Percentiles rank a stretch among this genome's conserved stretches.
These are phyloP conservation scores for Boletus eberwhitei DNA, from an alignment of 768 basidiomycete species.

Conservation along the genomic window DNA sequence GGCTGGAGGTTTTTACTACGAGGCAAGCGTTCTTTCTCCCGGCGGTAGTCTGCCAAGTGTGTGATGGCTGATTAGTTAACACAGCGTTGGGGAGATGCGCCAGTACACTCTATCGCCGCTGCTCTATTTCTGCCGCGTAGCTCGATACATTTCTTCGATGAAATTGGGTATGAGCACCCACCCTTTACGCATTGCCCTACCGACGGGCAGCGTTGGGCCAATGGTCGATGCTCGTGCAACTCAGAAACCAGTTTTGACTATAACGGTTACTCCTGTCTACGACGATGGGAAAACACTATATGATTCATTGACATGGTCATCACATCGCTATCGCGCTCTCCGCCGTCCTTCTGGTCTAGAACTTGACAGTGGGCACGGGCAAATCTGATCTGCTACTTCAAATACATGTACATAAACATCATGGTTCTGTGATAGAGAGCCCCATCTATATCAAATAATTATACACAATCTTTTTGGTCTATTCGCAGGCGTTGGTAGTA, in stretches of 20 bases:
- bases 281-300: constrained; percentile 16
- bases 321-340: neutral
- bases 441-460: constrained; percentile 3
- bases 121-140: constrained; percentile 84
- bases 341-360: neutral
- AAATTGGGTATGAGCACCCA: constrained; percentile 57
- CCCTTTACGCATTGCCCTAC: constrained; percentile 28
- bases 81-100: constrained; percentile 93
- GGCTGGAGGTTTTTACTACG: constrained; percentile 22
- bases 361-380: neutral
- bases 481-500: neutral
- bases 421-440: neutral
- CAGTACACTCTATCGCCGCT: constrained; percentile 88
- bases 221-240: constrained; percentile 26
- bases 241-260: constrained; percentile 25
- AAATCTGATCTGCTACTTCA: neutral
- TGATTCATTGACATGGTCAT: neutral
- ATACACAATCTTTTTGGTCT: neutral
- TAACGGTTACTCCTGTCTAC: constrained; percentile 27
- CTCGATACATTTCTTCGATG: constrained; percentile 92
- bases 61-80: neutral
- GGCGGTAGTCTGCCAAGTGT: neutral
- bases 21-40: constrained; percentile 41
- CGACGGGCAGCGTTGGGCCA: constrained; percentile 17
- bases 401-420: neutral